Evolutionary conservation across 2,329 filamentous ascomycete species (phyloP), one percentile per base, ranked within the genome.

Genomic region (Fusarium sp.): DNA sequence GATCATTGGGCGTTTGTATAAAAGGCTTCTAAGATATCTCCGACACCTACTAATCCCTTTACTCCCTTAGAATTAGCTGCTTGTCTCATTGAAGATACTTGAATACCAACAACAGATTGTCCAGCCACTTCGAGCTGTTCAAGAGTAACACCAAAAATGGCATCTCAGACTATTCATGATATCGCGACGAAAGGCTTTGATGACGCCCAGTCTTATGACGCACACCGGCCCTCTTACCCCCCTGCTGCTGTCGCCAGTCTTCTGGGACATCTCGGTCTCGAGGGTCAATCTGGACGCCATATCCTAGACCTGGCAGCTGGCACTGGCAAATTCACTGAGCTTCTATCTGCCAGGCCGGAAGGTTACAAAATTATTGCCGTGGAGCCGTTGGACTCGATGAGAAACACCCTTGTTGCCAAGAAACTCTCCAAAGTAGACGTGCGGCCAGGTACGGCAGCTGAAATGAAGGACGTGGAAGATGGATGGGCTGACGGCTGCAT

Each of bases 271-370:
- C 82, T 92, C n/a, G 80, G 83, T 10, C 79, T 93, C 14, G 80
- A 83, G 33, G 84, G 83, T 31, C 76, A 83, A 23, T 57, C 80
- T 11, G 81, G 83, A 49, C 86, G 86, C 19, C 85, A 81, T 48
- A 81, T 93, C 44, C 79, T 93, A 29, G 91, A 93, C 78, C 83
- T 93, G 23, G 91, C 87, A 4, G 89, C 90, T 7, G 91, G 91
- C 1, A 93, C 91, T 2, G 92, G 92, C 31, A 93, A 93, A 76
- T 90, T 93, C 76, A 93, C 91, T 0, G 89, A 91, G 78, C 74
- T 86, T 23, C 83, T 94, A 38, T 87, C 89, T 11, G 82, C 79
- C 19, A 83, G 91, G 35, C 82, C 85, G 2, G 92, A 93, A 79
- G 77, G 81, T 11, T 93, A 87, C 80, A 77, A 88, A 45, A 83